Conservation (phyloP, 225 moss, liverwort and hornwort genomes). For the Sphagnum tenellum region DNA sequence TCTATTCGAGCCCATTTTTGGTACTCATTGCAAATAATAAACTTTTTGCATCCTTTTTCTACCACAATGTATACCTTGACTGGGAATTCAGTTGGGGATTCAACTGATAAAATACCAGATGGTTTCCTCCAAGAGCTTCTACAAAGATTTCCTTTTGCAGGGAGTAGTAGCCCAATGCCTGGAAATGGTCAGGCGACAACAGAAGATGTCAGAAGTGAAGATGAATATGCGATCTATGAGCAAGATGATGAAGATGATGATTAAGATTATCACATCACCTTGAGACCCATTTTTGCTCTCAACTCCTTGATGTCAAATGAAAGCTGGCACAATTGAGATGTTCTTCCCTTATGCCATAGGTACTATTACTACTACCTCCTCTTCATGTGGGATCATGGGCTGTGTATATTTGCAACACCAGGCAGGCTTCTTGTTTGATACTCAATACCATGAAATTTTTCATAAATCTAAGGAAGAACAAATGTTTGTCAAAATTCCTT, state of each 20-base stretch:
- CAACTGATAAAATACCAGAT: slow-evolving; percentile 45
- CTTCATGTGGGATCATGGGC: too few species aligned
- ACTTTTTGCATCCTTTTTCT: slow-evolving; percentile 1
- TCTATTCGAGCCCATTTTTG: background rate
- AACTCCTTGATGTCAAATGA: too few species aligned
- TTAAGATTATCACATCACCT: slow-evolving; percentile 16
- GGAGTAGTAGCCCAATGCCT: slow-evolving; percentile 6
- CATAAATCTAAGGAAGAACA: too few species aligned
- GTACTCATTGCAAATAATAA: background rate
- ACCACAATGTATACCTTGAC: background rate
- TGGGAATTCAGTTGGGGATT: background rate
- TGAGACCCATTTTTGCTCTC: too few species aligned
- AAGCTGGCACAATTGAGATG: too few species aligned
- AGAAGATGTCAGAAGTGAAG: slow-evolving; percentile 19
- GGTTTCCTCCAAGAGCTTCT: slow-evolving; percentile 52
- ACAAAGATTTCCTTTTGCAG: slow-evolving; percentile 39
- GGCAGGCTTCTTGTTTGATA: too few species aligned
- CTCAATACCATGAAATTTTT: too few species aligned
- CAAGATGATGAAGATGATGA: slow-evolving; percentile 44
- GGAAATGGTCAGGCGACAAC: slow-evolving; percentile 18
- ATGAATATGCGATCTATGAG: slow-evolving; percentile 54
- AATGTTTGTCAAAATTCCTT: too few species aligned
- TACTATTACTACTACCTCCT: too few species aligned
- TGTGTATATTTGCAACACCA: too few species aligned
- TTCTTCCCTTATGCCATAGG: too few species aligned